Conservation (phyloP, 2,329 filamentous ascomycete species). For the Thyridium curvatum region DNA sequence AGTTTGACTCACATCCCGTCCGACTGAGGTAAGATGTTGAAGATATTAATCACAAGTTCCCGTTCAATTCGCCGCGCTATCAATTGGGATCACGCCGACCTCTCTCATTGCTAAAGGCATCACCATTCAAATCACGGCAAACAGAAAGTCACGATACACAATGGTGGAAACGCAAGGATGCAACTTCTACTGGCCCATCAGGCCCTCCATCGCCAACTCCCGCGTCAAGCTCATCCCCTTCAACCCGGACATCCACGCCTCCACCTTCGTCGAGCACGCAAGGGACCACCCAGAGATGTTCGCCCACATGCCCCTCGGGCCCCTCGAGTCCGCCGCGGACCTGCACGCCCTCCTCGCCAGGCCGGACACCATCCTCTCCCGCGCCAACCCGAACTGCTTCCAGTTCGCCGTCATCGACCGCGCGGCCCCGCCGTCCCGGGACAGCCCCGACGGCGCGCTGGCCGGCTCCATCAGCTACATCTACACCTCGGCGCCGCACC, state of each 20-base stretch:
- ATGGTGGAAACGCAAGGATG: too few relatives aligned
- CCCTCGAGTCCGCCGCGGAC: background rate
- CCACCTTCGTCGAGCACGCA: background rate
- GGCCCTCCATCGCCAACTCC: background rate
- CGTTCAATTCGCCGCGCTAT: too few relatives aligned
- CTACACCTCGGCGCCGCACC: slow-evolving; percentile 10
- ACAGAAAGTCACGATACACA: too few relatives aligned
- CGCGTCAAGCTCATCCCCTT: background rate
- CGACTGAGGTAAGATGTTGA: too few relatives aligned
- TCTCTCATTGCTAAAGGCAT: too few relatives aligned
- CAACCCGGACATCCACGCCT: background rate
- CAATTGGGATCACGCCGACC: too few relatives aligned
- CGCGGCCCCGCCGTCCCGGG: slow-evolving; percentile 12
- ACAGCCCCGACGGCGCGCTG: slow-evolving; percentile 19
- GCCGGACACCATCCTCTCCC: background rate
- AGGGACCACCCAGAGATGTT: background rate
- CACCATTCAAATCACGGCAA: too few relatives aligned
- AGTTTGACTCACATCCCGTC: too few relatives aligned
- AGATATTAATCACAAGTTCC: too few relatives aligned
- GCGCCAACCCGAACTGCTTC: background rate
- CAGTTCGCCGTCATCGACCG: slow-evolving; percentile 21
- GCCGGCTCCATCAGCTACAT: slow-evolving; percentile 20
- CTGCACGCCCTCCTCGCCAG: background rate
- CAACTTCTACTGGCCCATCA: too few relatives aligned
- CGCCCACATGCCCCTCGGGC: background rate